Evolutionary conservation across 1,139 yeast genomes (phyloP).

Genomic region (Spencermartinsiella ligniputridi): DNA sequence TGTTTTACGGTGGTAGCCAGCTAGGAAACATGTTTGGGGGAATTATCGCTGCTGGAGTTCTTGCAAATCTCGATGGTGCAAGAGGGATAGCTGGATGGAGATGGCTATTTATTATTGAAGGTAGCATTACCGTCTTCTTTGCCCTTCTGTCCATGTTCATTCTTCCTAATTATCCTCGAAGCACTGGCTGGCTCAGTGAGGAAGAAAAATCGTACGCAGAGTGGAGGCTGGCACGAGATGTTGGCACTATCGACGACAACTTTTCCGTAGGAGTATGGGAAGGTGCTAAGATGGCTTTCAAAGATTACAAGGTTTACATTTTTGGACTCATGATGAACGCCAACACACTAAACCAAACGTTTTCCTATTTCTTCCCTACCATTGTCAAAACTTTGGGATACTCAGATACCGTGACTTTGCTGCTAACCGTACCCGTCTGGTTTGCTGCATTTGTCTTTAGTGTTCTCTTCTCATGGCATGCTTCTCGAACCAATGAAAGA

Average conservation of each 20-base stretch:
- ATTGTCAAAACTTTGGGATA: constrained; percentile 8
- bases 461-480: constrained; percentile 39
- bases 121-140: constrained; percentile 45
- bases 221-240: constrained; percentile 5
- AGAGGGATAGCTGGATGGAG: constrained; percentile 42
- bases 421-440: constrained; percentile 39
- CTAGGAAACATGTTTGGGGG: constrained; percentile 24
- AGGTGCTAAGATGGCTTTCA: constrained; percentile 8
- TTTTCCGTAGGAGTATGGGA: neutral
- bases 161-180: constrained; percentile 13
- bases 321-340: constrained; percentile 8
- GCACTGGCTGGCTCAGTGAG: constrained; percentile 8
- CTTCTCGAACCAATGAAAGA: constrained; percentile 6
- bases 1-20: constrained; percentile 43
- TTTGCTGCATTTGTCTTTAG: constrained; percentile 51
- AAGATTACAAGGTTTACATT: constrained; percentile 5
- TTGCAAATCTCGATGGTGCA: constrained; percentile 24
- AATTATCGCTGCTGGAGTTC: constrained; percentile 37
- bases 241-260: constrained; percentile 4
- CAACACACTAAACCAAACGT: constrained; percentile 7
- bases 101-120: constrained; percentile 46
- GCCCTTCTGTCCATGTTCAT: constrained; percentile 32
- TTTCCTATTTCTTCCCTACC: constrained; percentile 10
- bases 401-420: constrained; percentile 7
- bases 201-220: constrained; percentile 5